Percentiles rank a stretch among this genome's conserved stretches.
phyloP scores from a whole-genome alignment of 2,329 filamentous ascomycete genomes.

The Diaporthe humulicola region DNA sequence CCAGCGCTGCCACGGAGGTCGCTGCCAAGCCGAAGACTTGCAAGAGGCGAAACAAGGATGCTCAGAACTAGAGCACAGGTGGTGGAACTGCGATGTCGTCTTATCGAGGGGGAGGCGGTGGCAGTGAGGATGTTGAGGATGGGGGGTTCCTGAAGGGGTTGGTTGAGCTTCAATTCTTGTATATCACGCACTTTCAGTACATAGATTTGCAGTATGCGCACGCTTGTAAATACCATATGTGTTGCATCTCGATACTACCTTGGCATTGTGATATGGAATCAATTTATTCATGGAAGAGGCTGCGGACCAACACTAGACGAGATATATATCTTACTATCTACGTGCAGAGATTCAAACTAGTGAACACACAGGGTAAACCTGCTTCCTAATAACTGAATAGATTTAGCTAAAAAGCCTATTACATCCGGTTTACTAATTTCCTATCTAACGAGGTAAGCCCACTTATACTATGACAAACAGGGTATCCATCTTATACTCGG shows the following conservation, averaged over 20 bases:
- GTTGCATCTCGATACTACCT: background rate
- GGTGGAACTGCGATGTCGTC: background rate
- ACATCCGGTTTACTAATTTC: background rate
- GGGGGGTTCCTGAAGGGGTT: no score
- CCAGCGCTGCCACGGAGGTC: background rate
- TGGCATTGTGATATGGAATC: no score
- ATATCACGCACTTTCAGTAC: background rate
- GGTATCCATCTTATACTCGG: background rate
- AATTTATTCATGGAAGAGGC: background rate
- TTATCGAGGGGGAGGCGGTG: background rate
- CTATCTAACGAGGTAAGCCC: background rate
- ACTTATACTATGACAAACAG: conserved; percentile 1
- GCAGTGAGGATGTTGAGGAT: background rate
- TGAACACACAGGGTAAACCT: no score
- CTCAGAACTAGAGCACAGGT: background rate
- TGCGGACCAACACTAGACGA: no score
- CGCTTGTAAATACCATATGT: background rate
- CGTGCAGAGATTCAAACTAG: no score
- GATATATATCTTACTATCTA: no score
- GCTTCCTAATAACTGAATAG: no score
- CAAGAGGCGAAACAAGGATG: conserved; percentile 2
- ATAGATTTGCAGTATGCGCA: background rate
- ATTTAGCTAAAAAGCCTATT: no score
- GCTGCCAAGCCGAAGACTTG: background rate
- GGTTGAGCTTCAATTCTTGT: conserved; percentile 5